phyloP scores from a whole-genome alignment of 495 filamentous ascomycete species.

The Cenococcum geophilum region DNA sequence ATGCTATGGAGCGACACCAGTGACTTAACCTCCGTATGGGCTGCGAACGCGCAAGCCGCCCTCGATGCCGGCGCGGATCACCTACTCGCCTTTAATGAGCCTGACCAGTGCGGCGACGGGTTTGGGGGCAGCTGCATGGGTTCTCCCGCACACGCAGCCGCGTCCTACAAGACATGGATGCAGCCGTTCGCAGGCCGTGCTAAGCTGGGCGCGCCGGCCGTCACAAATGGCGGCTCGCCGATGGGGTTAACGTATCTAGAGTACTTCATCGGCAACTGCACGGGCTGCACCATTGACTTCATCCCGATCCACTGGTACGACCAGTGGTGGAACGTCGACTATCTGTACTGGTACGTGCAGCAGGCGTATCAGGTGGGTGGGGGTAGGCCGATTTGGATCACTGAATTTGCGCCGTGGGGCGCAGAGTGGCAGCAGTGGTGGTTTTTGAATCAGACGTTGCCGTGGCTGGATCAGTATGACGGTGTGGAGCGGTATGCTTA shows the following conservation, averaged over 20 bases:
- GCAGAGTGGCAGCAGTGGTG: neutral
- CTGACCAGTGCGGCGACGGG: conserved; percentile 47
- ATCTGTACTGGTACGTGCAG: conserved; percentile 34
- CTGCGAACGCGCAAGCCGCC: conserved; percentile 45
- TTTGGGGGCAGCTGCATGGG: conserved; percentile 55
- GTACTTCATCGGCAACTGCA: conserved; percentile 31
- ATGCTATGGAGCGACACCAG: conserved; percentile 60
- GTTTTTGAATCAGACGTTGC: conserved; percentile 18
- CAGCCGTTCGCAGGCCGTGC: conserved; percentile 46
- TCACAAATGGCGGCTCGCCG: conserved; percentile 56
- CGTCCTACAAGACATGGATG: conserved; percentile 59
- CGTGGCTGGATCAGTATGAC: conserved; percentile 17
- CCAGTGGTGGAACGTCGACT: conserved; percentile 18
- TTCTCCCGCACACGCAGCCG: conserved; percentile 50
- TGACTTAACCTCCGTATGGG: conserved; percentile 50
- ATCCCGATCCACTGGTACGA: conserved; percentile 37
- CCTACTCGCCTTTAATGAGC: conserved; percentile 82
- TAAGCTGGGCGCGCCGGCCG: conserved; percentile 62
- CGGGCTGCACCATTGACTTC: conserved; percentile 33
- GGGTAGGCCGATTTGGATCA: conserved; percentile 21
- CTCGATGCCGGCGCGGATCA: conserved; percentile 54
- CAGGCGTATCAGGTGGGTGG: conserved; percentile 1
- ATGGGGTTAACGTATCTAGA: conserved; percentile 32
- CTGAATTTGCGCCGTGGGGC: conserved; percentile 15
- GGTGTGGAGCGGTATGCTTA: conserved; percentile 18